Conservation (phyloP, 139 green algal species). For the Chlorella sp. region DNA sequence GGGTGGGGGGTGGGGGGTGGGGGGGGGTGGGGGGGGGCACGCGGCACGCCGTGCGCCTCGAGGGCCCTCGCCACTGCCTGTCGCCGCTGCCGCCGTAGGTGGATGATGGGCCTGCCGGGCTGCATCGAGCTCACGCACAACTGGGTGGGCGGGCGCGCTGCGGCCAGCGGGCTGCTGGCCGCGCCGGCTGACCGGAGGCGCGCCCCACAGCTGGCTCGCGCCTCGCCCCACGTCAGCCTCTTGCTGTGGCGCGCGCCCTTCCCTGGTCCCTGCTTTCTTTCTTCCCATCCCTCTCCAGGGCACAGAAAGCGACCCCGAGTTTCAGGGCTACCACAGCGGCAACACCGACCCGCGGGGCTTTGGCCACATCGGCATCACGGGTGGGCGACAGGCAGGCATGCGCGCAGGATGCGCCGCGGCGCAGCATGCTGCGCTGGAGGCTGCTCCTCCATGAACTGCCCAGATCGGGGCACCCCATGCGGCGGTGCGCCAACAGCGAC, state of each 20-base stretch:
- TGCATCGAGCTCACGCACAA: conserved; percentile 90
- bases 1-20: neutral
- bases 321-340: conserved; percentile 83
- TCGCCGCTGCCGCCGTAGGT: neutral
- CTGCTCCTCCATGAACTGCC: too few relatives aligned
- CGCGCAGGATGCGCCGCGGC: too few relatives aligned
- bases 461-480: too few relatives aligned
- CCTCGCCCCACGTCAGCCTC: too few relatives aligned
- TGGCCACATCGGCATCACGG: too few relatives aligned
- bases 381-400: too few relatives aligned
- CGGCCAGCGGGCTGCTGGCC: neutral
- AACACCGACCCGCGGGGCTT: conserved; percentile 88
- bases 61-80: neutral
- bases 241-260: too few relatives aligned
- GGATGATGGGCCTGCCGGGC: conserved; percentile 35
- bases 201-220: too few relatives aligned
- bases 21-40: neutral
- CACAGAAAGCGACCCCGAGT: conserved; percentile 78
- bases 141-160: conserved; percentile 37
- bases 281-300: conserved; percentile 31
- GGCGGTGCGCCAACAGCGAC: too few relatives aligned
- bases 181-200: neutral
- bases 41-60: neutral
- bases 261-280: neutral
- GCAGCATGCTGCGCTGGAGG: too few relatives aligned